Evolutionary conservation across 192 early-diverging fungal genomes (phyloP).

Genomic region (Podila clonocystis): DNA sequence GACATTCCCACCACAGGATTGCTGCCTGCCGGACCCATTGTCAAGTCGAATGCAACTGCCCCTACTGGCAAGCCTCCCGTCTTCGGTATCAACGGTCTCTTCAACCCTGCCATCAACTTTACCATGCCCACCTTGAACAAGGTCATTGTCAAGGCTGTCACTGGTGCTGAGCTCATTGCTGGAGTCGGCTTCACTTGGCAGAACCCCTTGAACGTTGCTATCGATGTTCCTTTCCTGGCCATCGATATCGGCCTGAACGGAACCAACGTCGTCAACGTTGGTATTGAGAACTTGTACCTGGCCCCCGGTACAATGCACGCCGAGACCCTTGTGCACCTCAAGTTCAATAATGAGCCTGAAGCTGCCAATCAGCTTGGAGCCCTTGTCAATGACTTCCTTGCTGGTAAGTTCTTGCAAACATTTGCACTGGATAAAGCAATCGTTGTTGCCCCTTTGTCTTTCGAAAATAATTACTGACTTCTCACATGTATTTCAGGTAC

Average conservation of each 20-base stretch:
- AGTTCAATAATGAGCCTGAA: slow-evolving; percentile 37
- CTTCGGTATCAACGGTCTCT: slow-evolving; percentile 28
- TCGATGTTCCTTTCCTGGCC: slow-evolving; percentile 40
- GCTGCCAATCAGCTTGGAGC: slow-evolving; percentile 30
- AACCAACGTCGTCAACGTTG: slow-evolving; percentile 26
- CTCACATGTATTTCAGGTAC: slow-evolving; percentile 10
- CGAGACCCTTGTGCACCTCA: slow-evolving; percentile 33
- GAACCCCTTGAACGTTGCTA: slow-evolving; percentile 36
- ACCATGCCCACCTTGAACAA: slow-evolving; percentile 40
- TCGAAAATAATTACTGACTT: neutral
- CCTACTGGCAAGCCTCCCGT: slow-evolving; percentile 16
- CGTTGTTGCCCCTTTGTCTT: neutral
- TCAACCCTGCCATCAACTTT: slow-evolving; percentile 23
- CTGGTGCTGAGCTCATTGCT: slow-evolving; percentile 36
- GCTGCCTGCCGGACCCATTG: slow-evolving; percentile 16
- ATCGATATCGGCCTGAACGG: slow-evolving; percentile 46
- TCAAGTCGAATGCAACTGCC: slow-evolving; percentile 19
- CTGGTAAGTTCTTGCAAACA: slow-evolving; percentile 4
- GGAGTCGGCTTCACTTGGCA: slow-evolving; percentile 46
- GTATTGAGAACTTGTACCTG: slow-evolving; percentile 20
- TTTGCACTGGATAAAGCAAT: neutral
- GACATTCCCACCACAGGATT: slow-evolving; percentile 20
- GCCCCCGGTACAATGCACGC: slow-evolving; percentile 32
- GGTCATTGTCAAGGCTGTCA: slow-evolving; percentile 31
- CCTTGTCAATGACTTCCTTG: slow-evolving; percentile 37